Evolutionary conservation across 1,284 basidiomycete species (phyloP), one percentile per base, ranked within the genome.

Genomic region (Coniferiporia weirii): DNA sequence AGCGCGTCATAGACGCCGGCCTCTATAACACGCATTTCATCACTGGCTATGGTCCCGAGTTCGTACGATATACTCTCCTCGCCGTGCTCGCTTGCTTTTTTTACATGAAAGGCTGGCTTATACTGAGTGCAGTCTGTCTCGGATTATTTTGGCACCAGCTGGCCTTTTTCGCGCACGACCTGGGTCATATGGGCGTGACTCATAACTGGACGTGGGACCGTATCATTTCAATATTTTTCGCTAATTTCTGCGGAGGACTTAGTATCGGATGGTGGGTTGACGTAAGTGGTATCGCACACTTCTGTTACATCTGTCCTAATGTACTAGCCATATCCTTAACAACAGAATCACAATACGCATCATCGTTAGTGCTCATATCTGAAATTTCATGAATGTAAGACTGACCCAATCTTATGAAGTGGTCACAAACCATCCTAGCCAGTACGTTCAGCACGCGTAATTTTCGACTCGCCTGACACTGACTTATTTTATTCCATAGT

Each of bases 191-290:
- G 70, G 93, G 93, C 53, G 87, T 99, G 62, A 96, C 94, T 0
- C 94, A 96, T 63, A 76, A 89, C 69, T 97, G 93, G 89, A 73
- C 78, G 35, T 74, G 79, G 56, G 96, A 99, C 71, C 84, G 95
- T 43, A 67, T 93, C 52, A 76, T 96, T 55, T 89, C 85, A 19
- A 93, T 91, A 59, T 70, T 88, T n/a, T 79, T 96, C 57, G 90
- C 93, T 0, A 83, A 95, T 72, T 93, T 90, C 68, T 77, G 96
- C 55, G 95, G 96, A 19, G 96, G 96, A 1, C 76, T 99, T 56
- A 96, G 93, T 70, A 81, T 97, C 40, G 91, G 93, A 44, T 99
- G 96, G 97, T 99, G 96, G 96, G 93, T 95, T 60, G 85, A 97
- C 72, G 93, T 94, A 64, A 77, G 91, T 83, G 19, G 38, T 10